Evolutionary conservation across 345 rosid species (phyloP).

Genomic region (Linum usitatissimum): DNA sequence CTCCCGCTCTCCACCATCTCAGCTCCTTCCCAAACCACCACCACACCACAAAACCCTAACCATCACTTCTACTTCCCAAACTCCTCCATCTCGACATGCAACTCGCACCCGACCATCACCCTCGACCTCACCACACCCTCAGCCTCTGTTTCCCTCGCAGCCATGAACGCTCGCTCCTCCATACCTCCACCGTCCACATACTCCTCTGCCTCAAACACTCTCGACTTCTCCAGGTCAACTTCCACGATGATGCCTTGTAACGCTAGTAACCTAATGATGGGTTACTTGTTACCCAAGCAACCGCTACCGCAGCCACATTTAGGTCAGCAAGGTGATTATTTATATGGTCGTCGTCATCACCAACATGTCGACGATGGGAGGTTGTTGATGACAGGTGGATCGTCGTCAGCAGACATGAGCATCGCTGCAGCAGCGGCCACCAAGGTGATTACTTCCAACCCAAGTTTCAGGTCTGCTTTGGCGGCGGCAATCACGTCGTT

Average conservation of each 20-base stretch:
- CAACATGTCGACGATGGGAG: neutral
- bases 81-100: conserved; percentile 1
- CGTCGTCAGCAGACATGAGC: conserved; percentile 14
- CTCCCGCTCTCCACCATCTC: conserved; percentile 16
- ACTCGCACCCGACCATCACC: conserved; percentile 63
- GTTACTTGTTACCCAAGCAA: conserved; percentile 6
- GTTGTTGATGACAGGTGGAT: conserved; percentile 4
- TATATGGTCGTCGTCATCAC: neutral
- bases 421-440: conserved; percentile 27
- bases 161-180: conserved; percentile 1
- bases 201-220: conserved; percentile 21
- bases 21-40: conserved; percentile 7
- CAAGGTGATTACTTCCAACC: conserved; percentile 27
- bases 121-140: conserved; percentile 53
- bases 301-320: neutral
- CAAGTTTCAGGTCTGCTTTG: conserved; percentile 25
- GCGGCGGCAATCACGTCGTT: conserved; percentile 29
- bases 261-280: neutral
- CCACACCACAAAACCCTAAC: conserved; percentile 5
- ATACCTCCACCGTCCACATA: conserved; percentile 4
- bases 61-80: conserved; percentile 1
- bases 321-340: neutral
- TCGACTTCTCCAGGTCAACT: conserved; percentile 28
- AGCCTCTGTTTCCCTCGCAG: conserved; percentile 6
- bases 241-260: neutral